Base-by-base conservation (phyloP, 805 yeast genomes). In the Sugiyamaella lignohabitans region DNA sequence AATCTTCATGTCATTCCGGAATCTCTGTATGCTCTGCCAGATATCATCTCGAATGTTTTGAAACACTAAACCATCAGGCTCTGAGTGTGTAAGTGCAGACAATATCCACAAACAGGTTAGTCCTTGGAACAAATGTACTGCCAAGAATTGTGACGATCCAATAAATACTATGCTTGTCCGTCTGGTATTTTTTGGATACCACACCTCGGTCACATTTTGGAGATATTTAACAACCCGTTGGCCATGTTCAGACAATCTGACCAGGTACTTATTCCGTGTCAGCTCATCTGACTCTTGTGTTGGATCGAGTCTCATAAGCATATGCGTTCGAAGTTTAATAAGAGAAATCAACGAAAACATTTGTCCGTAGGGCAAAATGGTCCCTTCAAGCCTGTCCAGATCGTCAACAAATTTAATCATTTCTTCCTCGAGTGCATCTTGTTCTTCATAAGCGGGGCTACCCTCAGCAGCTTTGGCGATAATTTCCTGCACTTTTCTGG, bases 101-200 rank as follows among this genome's bases (percentile, higher is more conserved):
- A 32, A 6, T 11, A 44, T 44, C 42, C 47, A 44, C 27, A 44
- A 21, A 18, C 47, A 44, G 18, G 47, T 44, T 5, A 44, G 18
- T 8, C 40, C 42, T 35, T 44, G 47, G 41, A 44, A 44, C 16
- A 44, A 32, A 19, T n/a, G 18, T 2, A 44, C 47, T n/a, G 36
- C 47, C 32, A 44, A 17, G 5, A 32, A 21, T 4, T 24, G 47
- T 10, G 38, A 16, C 3, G 47, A 44, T n/a, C 47, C 47, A 3
- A 42, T n/a, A 10, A 14, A 14, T 5, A 5, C 5, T 8, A 35
- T 35, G 10, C 20, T 14, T 16, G 20, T 18, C 14, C 4, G 19
- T 24, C 11, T 32, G 43, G 19, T 24, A 22, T 3, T 19, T 29
- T 30, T 14, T 19, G 37, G 16, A 40, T 40, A 6, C 32, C 38